Evolutionary conservation across 139 green algal genomes (phyloP).

Genomic region (Chlorella sorokiniana): DNA sequence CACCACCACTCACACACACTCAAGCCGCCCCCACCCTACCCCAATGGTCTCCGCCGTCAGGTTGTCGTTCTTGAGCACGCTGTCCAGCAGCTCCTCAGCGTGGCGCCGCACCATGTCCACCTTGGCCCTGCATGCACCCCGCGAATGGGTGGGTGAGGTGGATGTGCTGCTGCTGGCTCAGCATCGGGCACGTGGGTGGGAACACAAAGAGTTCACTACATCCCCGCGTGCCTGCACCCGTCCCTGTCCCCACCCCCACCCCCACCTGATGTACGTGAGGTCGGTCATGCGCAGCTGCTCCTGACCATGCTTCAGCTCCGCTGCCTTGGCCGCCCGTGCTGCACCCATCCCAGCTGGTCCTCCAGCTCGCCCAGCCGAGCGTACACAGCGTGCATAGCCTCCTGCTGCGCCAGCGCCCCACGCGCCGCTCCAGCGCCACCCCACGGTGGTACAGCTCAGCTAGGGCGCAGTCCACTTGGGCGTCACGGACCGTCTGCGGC

Average conservation of each 20-base stretch:
- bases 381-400: slow-evolving; percentile 54
- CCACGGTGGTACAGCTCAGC: slow-evolving; percentile 54
- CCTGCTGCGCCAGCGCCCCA: slow-evolving; percentile 24
- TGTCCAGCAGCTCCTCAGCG: slow-evolving; percentile 44
- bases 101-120: slow-evolving; percentile 44
- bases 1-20: neutral
- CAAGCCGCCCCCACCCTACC: neutral
- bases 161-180: neutral
- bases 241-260: no score
- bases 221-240: neutral
- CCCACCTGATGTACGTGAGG: slow-evolving; percentile 44
- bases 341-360: slow-evolving; percentile 50
- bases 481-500: neutral
- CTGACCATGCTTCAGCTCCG: slow-evolving; percentile 50
- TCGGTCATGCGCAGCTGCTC: slow-evolving; percentile 41
- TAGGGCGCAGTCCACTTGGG: slow-evolving; percentile 58
- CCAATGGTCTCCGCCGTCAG: slow-evolving; percentile 42
- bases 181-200: neutral
- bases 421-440: slow-evolving; percentile 18
- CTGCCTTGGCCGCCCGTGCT: slow-evolving; percentile 36
- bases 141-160: neutral
- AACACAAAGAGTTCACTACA: neutral
- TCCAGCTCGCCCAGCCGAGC: slow-evolving; percentile 61
- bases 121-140: neutral
- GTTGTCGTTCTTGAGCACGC: slow-evolving; percentile 50